Evolutionary conservation across 768 basidiomycete genomes (phyloP).

Genomic region (Phaeolepiota aurea): DNA sequence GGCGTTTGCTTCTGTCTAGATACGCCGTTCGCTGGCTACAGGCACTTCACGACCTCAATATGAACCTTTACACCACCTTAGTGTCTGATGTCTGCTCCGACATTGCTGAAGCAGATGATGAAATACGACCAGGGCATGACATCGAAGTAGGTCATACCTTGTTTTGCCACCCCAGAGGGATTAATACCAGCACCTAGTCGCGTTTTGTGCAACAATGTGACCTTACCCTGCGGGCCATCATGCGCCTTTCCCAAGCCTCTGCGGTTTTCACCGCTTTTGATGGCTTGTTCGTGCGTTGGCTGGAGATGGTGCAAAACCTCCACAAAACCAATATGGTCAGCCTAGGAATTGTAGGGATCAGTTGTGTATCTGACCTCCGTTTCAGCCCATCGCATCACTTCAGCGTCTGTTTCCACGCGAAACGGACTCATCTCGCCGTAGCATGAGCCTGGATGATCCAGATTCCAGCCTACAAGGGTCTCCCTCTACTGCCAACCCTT

Average conservation of each 20-base stretch:
- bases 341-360: no score
- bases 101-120: conserved; percentile 18
- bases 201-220: conserved; percentile 20
- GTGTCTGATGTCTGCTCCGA: conserved; percentile 49
- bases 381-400: conserved; percentile 45
- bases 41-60: conserved; percentile 57
- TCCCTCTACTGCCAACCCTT: conserved; percentile 35
- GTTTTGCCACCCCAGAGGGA: no score
- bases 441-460: conserved; percentile 20
- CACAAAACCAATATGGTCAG: conserved; percentile 31
- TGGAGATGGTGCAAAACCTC: conserved; percentile 32
- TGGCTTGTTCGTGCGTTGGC: conserved; percentile 50
- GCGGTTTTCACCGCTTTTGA: conserved; percentile 53
- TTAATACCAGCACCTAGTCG: no score
- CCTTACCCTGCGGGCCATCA: conserved; percentile 38
- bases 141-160: no score
- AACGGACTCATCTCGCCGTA: conserved; percentile 29
- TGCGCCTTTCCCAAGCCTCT: conserved; percentile 42
- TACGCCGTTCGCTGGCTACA: conserved; percentile 65
- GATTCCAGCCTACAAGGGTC: conserved; percentile 14
- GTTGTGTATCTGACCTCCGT: background rate
- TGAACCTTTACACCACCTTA: conserved; percentile 38
- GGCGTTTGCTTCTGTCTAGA: conserved; percentile 41
- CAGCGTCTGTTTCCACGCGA: conserved; percentile 51
- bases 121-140: no score